phyloP scores from a whole-genome alignment of 192 early-diverging fungal genomes.

The Entophlyctis luteolus region DNA sequence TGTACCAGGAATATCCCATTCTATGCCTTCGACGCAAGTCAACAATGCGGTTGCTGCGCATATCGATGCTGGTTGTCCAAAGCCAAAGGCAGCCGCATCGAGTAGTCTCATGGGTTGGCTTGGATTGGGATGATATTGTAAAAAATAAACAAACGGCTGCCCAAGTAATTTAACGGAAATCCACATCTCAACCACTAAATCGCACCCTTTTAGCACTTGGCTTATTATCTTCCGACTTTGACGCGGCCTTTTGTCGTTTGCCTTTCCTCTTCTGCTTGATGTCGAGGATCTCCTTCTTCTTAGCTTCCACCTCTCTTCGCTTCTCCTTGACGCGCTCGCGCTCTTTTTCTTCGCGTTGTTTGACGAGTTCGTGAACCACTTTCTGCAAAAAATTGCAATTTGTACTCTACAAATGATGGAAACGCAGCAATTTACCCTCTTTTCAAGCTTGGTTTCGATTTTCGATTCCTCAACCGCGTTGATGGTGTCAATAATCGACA shows the following conservation, averaged over 20 bases:
- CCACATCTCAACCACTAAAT: too few relatives aligned
- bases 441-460: constrained; percentile 17
- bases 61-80: too few relatives aligned
- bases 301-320: neutral
- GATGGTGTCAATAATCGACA: constrained; percentile 19
- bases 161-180: too few relatives aligned
- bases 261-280: neutral
- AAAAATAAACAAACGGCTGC: too few relatives aligned
- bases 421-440: constrained; percentile 5
- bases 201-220: too few relatives aligned
- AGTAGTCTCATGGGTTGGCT: too few relatives aligned
- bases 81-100: too few relatives aligned
- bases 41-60: too few relatives aligned
- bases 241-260: neutral
- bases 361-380: constrained; percentile 1
- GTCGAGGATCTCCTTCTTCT: constrained; percentile 22
- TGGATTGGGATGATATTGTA: too few relatives aligned
- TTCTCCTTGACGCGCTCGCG: constrained; percentile 6
- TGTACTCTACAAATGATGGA: neutral
- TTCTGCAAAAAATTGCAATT: neutral
- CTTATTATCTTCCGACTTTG: neutral
- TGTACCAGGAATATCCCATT: too few relatives aligned
- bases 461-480: constrained; percentile 17
- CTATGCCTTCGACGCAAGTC: too few relatives aligned
- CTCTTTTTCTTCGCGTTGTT: constrained; percentile 1